Evolutionary conservation across 164 flowering plant genomes (phyloP).

Genomic region (Litsea cubeba): DNA sequence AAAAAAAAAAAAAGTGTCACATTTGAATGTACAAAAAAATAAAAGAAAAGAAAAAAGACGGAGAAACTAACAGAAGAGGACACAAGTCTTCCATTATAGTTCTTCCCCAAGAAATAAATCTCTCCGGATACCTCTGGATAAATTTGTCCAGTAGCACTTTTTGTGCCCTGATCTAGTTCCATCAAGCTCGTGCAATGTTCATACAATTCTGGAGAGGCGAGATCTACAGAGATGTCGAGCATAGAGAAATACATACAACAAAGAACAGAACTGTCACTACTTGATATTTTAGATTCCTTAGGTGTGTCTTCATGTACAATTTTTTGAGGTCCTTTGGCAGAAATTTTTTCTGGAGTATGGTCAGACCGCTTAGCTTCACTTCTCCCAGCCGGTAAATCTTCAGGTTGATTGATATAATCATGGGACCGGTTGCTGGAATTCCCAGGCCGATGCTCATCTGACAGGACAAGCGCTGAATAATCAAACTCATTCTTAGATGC

Average conservation of each 20-base stretch:
- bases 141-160: conserved; percentile 24
- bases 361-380: conserved; percentile 28
- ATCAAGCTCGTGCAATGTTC: conserved; percentile 38
- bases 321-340: conserved; percentile 21
- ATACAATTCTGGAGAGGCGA: conserved; percentile 53
- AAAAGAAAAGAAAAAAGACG: neutral
- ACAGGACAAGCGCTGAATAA: conserved; percentile 17
- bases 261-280: conserved; percentile 18
- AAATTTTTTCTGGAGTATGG: conserved; percentile 17
- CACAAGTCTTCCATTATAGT: neutral
- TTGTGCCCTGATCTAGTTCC: conserved; percentile 19
- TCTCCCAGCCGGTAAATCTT: conserved; percentile 28
- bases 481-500: conserved; percentile 42
- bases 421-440: conserved; percentile 24
- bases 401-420: conserved; percentile 29
- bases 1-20: neutral
- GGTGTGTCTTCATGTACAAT: conserved; percentile 21
- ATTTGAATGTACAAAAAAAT: neutral
- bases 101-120: neutral
- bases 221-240: conserved; percentile 73
- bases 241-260: conserved; percentile 51
- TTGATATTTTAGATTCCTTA: conserved; percentile 22
- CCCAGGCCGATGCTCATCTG: conserved; percentile 35
- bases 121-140: conserved; percentile 33
- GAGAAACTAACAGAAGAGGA: neutral